Evolutionary conservation across 495 filamentous ascomycete genomes (phyloP), one percentile per base, ranked within the genome.

Genomic region (Xylaria bambusicola): DNA sequence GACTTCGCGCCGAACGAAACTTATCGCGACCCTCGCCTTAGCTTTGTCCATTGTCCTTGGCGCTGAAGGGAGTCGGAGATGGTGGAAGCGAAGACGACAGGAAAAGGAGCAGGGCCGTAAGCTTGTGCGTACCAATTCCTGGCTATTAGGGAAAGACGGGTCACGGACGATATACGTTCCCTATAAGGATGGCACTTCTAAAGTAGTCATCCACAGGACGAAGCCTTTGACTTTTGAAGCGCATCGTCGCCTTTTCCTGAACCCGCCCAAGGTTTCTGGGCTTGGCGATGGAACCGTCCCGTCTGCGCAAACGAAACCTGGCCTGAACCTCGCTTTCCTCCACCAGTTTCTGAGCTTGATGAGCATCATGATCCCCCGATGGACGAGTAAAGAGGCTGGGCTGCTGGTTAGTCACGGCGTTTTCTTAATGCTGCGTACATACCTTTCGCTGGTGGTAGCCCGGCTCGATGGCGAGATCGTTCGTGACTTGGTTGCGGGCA

Each of bases 281-380:
- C 77, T 88, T 27, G 82, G 80, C n/a, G 88, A 93, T 68, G 86
- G 85, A 6, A 80, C 83, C n/a, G 90, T 93, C 12, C 94, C 94
- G 4, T 90, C 95, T 6, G 82, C 89, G 6, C 88, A 94, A 63
- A 90, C 91, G 2, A 98, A 96, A 70, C 93, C 95, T 1, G 95
- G 95, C 4, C 76, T 99, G 50, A 99, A 99, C 70, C 80, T 98
- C 45, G 95, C 95, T n/a, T 99, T 99, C 69, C 75, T 99, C 21
- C 94, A 99, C 70, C 95, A 99, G 74, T 96, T 98, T 65, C 81
- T 97, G 45, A 96, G 92, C 66, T 78, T 99, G 45, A 81, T 97
- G 67, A 97, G 88, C 74, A 98, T 99, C 65, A 96, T 97, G 93
- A 89, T 98, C 59, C 95, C 95, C 8, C 77, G 93, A 63, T 96